Evolutionary conservation across 2,329 filamentous ascomycete species (phyloP), one percentile per base, ranked within the genome.

Genomic region (Chaetomiaceae sp.): DNA sequence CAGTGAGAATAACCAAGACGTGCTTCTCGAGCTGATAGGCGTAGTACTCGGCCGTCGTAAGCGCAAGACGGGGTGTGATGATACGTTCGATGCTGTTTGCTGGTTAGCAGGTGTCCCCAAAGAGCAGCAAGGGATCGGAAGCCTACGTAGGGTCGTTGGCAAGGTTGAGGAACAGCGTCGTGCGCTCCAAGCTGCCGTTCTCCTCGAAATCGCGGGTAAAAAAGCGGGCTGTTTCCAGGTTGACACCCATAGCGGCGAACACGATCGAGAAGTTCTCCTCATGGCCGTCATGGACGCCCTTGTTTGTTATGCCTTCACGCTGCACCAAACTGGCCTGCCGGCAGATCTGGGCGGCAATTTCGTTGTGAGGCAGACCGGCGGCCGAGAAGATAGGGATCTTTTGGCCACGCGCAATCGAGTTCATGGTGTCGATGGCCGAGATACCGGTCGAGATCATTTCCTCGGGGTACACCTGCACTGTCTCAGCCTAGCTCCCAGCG

Each of bases 381-480:
- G 93, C 90, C 21, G 93, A 99, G 83, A 99, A 99, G 65, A 99
- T 99, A 63, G 95, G 93, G 60, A 99, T 99, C 81, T 99, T 99
- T 72, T 99, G 93, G 57, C 93, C 93, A 82, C 93, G 90, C 59
- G 95, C 93, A 70, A 97, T 95, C 56, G 87, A 91, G 78, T 90
- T 90, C 92, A 97, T 97, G 55, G 91, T 96, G 69, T 97, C 92
- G 66, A 99, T 97, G 67, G 93, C 91, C 56, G 92, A 97, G 71
- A 99, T 99, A 83, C 93, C 93, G 42, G 93, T 99, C 31, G 92
- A 93, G 65, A 99, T 97, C 92, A 99, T 99, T 75, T 99, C 95
- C 76, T 99, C 93, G 65, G 93, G 93, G 69, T 99, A 99, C 62
- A 96, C 89, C 89, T 95, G 37, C 19, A 13, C 40, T 20, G 37